These are phyloP conservation scores for Teunomyces funiuensis DNA, from an alignment of 805 yeast species.

Conservation along the genomic window DNA sequence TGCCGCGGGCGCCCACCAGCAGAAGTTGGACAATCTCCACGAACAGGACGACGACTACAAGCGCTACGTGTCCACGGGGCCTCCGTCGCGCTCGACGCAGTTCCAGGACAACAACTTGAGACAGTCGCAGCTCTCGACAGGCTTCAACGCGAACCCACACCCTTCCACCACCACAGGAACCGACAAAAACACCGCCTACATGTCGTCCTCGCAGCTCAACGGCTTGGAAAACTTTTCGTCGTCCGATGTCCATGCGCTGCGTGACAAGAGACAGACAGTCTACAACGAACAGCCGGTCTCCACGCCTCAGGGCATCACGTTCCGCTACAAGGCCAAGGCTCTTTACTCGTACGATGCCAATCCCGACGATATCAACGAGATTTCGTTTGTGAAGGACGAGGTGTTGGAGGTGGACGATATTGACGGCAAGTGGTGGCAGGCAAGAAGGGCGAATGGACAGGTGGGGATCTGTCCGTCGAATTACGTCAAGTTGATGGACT, in stretches of 20 bases:
- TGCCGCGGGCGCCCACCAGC: slow-evolving; percentile 14
- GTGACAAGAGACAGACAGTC: slow-evolving; percentile 27
- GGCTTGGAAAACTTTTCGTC: slow-evolving; percentile 58
- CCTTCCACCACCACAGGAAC: slow-evolving; percentile 20
- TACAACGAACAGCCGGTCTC: slow-evolving; percentile 23
- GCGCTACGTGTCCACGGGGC: slow-evolving; percentile 13
- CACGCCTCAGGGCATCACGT: slow-evolving; percentile 34
- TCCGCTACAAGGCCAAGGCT: slow-evolving; percentile 84
- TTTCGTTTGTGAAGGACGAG: slow-evolving; percentile 88
- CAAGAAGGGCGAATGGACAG: slow-evolving; percentile 83
- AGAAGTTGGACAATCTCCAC: slow-evolving; percentile 10
- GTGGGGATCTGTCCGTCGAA: slow-evolving; percentile 96
- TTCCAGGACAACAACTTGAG: slow-evolving; percentile 36
- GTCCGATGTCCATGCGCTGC: slow-evolving; percentile 34
- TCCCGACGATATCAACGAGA: slow-evolving; percentile 89
- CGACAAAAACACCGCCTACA: slow-evolving; percentile 34
- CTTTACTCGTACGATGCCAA: slow-evolving; percentile 85
- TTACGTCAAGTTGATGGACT: slow-evolving; percentile 73
- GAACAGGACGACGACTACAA: slow-evolving; percentile 26
- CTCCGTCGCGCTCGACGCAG: slow-evolving; percentile 17
- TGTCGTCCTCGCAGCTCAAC: slow-evolving; percentile 56
- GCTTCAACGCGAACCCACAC: slow-evolving; percentile 15
- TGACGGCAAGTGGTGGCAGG: slow-evolving; percentile 99
- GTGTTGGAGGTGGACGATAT: slow-evolving; percentile 88
- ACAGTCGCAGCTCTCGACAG: slow-evolving; percentile 32